Evolutionary conservation across 495 filamentous ascomycete genomes (phyloP).

Genomic region (Margaritispora aquatica): DNA sequence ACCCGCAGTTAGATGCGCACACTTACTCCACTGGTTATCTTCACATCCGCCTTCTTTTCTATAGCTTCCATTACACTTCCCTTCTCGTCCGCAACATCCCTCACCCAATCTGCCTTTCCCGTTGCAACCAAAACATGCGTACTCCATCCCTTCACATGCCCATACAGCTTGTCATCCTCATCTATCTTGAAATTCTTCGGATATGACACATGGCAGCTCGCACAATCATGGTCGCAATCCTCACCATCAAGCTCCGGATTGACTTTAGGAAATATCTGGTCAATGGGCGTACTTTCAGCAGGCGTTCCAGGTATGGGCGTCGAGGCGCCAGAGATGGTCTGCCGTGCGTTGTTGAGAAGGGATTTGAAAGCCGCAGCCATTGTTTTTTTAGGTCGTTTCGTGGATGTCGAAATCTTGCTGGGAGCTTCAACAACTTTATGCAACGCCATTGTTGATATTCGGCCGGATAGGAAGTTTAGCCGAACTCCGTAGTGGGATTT

Average conservation of each 20-base stretch:
- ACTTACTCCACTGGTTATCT: conserved; percentile 71
- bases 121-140: conserved; percentile 91
- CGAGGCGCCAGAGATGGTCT: conserved; percentile 17
- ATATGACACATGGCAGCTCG: conserved; percentile 61
- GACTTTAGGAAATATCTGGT: conserved; percentile 56
- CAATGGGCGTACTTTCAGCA: conserved; percentile 12
- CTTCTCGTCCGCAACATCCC: conserved; percentile 82
- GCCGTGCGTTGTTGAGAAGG: conserved; percentile 12
- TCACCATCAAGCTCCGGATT: conserved; percentile 73
- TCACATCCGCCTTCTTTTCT: conserved; percentile 46
- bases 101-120: conserved; percentile 90
- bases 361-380: conserved; percentile 20
- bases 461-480: neutral
- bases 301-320: conserved; percentile 17
- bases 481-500: conserved; percentile 8
- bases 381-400: neutral
- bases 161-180: conserved; percentile 73
- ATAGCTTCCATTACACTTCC: conserved; percentile 96
- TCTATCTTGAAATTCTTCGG: conserved; percentile 69
- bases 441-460: neutral
- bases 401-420: neutral
- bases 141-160: conserved; percentile 79
- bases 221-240: conserved; percentile 86
- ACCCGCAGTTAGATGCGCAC: too few species aligned
- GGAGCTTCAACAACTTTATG: neutral